Conservation (phyloP, 352 stramenopile genomes). For the Pythium periplocum region DNA sequence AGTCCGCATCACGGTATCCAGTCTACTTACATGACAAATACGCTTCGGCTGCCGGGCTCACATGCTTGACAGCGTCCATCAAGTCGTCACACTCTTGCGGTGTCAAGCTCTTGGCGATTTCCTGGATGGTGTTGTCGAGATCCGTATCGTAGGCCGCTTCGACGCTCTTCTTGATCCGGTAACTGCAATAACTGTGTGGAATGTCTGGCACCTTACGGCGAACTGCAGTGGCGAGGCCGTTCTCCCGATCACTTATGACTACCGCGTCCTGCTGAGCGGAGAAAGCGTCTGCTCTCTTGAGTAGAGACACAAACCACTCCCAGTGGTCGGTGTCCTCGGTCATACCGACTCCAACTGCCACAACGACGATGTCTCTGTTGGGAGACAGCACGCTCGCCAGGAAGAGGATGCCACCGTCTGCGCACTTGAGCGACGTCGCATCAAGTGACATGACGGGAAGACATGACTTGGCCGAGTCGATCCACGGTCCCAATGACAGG, state of each 20-base stretch:
- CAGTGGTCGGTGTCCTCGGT: constrained; percentile 11
- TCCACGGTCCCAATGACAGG: constrained; percentile 1
- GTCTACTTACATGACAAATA: constrained; percentile 5
- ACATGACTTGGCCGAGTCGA: constrained; percentile 3
- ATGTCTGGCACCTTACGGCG: background rate
- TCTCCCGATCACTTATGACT: constrained; percentile 10
- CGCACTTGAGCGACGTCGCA: constrained; percentile 1
- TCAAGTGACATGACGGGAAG: constrained; percentile 6
- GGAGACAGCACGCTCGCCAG: background rate
- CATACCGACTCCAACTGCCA: constrained; percentile 3
- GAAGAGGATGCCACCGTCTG: constrained; percentile 5
- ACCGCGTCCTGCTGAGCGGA: background rate
- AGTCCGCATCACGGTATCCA: background rate
- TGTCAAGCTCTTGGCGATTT: constrained; percentile 3
- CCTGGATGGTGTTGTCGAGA: constrained; percentile 3
- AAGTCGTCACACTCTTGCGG: background rate
- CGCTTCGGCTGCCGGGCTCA: background rate
- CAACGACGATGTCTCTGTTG: constrained; percentile 12
- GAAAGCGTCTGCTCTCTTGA: background rate
- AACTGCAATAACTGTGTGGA: constrained; percentile 9
- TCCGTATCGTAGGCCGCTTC: constrained; percentile 10
- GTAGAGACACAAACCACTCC: constrained; percentile 9
- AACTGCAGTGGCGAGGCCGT: constrained; percentile 7
- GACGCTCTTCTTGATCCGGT: constrained; percentile 16
- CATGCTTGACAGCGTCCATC: background rate